Percentiles rank a stretch among this genome's conserved stretches.
Conservation (phyloP, 805 yeast genomes). For the Saccharomycopsis javanensis region DNA sequence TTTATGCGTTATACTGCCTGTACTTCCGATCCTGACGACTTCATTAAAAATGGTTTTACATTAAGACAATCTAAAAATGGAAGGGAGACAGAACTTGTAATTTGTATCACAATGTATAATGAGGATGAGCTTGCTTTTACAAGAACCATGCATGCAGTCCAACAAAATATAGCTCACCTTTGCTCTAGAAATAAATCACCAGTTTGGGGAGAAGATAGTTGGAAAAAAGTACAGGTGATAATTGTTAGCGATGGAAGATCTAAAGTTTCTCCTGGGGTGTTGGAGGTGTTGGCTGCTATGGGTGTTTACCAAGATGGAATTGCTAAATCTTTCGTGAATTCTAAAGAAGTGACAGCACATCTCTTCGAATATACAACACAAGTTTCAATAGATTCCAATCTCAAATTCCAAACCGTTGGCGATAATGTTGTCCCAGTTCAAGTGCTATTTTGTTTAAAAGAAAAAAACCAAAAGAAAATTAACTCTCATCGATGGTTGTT, state of each 20-base stretch:
- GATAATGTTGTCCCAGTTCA: slow-evolving; percentile 93
- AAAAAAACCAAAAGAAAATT: slow-evolving; percentile 83
- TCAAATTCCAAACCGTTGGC: slow-evolving; percentile 84
- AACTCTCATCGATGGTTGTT: slow-evolving; percentile 98
- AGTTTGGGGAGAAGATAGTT: slow-evolving; percentile 92
- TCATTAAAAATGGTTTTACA: slow-evolving; percentile 69
- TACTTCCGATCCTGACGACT: slow-evolving; percentile 86
- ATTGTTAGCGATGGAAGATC: slow-evolving; percentile 93
- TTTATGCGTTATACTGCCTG: slow-evolving; percentile 97
- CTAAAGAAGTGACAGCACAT: slow-evolving; percentile 86
- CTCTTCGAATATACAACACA: slow-evolving; percentile 95
- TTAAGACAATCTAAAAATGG: slow-evolving; percentile 77
- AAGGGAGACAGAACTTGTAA: slow-evolving; percentile 84
- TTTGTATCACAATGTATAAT: slow-evolving; percentile 95
- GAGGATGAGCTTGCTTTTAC: slow-evolving; percentile 87
- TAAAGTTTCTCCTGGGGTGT: slow-evolving; percentile 73
- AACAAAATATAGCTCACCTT: slow-evolving; percentile 83
- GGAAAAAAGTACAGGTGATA: slow-evolving; percentile 93
- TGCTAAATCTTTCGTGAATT: slow-evolving; percentile 89
- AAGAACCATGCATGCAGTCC: slow-evolving; percentile 88
- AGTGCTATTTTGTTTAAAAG: slow-evolving; percentile 84
- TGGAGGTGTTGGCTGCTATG: slow-evolving; percentile 84
- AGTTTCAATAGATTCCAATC: slow-evolving; percentile 78
- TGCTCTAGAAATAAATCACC: slow-evolving; percentile 72
- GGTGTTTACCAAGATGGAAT: slow-evolving; percentile 97